Evolutionary conservation across 164 flowering plant genomes (phyloP), one percentile per base, ranked within the genome.

Genomic region (Annona squamosa): DNA sequence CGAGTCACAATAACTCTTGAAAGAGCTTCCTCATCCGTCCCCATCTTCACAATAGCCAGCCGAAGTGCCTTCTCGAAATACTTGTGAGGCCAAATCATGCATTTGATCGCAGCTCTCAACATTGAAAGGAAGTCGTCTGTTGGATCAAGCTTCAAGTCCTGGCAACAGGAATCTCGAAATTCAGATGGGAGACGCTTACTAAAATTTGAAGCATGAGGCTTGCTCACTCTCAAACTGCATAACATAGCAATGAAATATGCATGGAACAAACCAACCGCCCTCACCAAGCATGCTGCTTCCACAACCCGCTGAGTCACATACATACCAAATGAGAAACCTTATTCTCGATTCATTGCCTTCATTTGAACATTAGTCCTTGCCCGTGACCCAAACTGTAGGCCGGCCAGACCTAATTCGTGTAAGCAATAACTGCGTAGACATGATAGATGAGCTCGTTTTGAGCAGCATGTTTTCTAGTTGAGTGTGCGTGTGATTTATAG

Each of bases 1-100:
- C 94, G 87, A 5, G 97, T 89, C 5, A 87, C 80, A 57, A 94
- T 85, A 74, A 91, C 94, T 48, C 98, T 82, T 26, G 89, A 92
- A 4, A 94, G 86, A 43, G 88, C 90, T 79, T 81, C 81, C 67
- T 94, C 96, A 73, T 94, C 96, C 0, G 96, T 90, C 44, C 96
- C 98, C 26, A 74, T 6, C 77, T 67, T 81, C 72, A 81, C 87
- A 69, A 90, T 87, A 0, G 92, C 87, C 70, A 79, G n/a, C 0
- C 97, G 84, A 43, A 86, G 87, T 46, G 79, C 81, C 82, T 88
- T 89, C 77, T 80, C 92, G 63, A 76, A 90, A 75, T 93, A 88
- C 68, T 83, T 90, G 75, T 86, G 80, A 6, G 92, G 97, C 26
- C 72, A 65, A 3, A 79, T 84, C 78, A 92, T 77, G 84, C 92